phyloP scores from a whole-genome alignment of 2,329 filamentous ascomycete species.

The Claviceps lovelessii region DNA sequence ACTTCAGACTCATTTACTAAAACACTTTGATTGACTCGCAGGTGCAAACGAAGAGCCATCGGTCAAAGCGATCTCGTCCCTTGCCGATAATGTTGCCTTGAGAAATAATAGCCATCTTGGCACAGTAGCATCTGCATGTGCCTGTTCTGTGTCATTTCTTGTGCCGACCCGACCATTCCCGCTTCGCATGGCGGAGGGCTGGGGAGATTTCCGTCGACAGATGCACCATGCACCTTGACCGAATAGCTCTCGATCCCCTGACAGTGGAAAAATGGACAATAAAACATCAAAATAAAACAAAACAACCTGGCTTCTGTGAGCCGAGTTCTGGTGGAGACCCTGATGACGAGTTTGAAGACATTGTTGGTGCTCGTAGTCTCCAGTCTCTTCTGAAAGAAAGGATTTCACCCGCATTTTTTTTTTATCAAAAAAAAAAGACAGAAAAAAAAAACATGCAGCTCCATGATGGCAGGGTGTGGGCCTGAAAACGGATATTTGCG shows the following conservation, averaged over 20 bases:
- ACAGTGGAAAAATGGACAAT: neutral
- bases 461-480: neutral
- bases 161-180: neutral
- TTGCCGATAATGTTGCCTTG: neutral
- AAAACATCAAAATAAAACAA: neutral
- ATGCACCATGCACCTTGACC: neutral
- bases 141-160: neutral
- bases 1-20: neutral
- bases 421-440: neutral
- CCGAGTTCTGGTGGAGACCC: neutral
- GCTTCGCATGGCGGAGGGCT: neutral
- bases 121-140: neutral
- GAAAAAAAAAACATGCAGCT: neutral
- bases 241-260: too few relatives aligned
- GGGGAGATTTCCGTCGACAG: neutral
- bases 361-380: neutral
- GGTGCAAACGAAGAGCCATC: neutral
- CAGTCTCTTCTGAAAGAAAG: neutral
- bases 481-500: neutral
- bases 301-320: neutral
- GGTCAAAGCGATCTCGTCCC: neutral
- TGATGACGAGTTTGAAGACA: neutral
- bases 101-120: neutral
- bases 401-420: neutral
- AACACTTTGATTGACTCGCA: neutral